A percentile compares a stretch with the other conserved stretches of the same genome.
phyloP scores from a whole-genome alignment of 1,284 basidiomycete genomes.

The Irpex sp. region DNA sequence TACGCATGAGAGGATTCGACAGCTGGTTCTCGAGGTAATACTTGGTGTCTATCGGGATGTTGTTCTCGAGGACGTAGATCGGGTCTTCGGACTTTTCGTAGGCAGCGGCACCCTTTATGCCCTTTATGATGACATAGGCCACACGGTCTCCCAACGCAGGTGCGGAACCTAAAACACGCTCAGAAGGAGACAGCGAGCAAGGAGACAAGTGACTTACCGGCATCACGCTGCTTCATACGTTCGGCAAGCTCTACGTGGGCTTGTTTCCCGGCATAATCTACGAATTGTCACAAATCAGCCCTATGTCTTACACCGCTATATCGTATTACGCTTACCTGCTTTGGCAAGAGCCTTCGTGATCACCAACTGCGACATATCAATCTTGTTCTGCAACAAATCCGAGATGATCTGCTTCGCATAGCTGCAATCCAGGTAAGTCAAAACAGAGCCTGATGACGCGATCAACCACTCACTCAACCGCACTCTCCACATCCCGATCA shows the following conservation, averaged over 20 bases:
- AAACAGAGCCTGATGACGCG: no score
- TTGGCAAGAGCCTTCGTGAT: slow-evolving; percentile 96
- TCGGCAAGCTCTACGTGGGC: slow-evolving; percentile 93
- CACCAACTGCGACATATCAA: slow-evolving; percentile 97
- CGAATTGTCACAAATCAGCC: no score
- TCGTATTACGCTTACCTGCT: slow-evolving; percentile 41
- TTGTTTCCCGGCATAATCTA: slow-evolving; percentile 87
- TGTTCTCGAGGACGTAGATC: slow-evolving; percentile 92
- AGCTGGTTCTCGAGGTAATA: slow-evolving; percentile 97
- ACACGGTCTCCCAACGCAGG: slow-evolving; percentile 93
- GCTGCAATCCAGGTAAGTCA: no score
- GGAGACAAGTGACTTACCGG: no score
- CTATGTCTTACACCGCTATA: no score
- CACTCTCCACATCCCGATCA: slow-evolving; percentile 86
- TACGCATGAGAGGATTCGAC: slow-evolving; percentile 90
- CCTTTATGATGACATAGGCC: slow-evolving; percentile 95
- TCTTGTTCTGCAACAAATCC: slow-evolving; percentile 89
- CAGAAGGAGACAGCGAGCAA: no score
- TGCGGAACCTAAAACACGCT: slow-evolving; percentile 72
- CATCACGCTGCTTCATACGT: slow-evolving; percentile 91
- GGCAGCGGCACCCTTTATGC: slow-evolving; percentile 90
- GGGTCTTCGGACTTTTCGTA: slow-evolving; percentile 98
- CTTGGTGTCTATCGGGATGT: slow-evolving; percentile 92
- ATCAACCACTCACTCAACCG: slow-evolving; percentile 78
- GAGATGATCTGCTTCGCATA: slow-evolving; percentile 91